Base-by-base conservation (phyloP, 345 rosid genomes). In the Anastatica hierochuntica region DNA sequence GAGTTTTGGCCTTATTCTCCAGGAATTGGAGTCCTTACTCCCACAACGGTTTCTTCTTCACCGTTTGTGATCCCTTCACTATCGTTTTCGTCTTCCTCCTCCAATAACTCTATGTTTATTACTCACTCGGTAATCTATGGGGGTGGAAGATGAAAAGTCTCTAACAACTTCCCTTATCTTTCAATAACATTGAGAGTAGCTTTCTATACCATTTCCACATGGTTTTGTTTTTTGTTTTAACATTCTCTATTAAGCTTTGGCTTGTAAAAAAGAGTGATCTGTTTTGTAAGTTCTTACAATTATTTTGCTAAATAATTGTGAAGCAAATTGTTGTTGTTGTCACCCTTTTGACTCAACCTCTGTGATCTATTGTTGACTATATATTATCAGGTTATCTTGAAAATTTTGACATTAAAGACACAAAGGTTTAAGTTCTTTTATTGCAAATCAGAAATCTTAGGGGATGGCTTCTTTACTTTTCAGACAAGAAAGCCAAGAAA, bases 391-490 rank as follows among this genome's bases (percentile, higher is more conserved):
- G 8, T 5, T 4, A 62, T 62, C 53, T 24, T 29, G 43, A 12
- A 35, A 12, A 52, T n/a, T 11, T 21, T 31, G 50, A n/a, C 50
- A 34, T 23, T 35, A 12, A 31, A 14, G 35, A n/a, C n/a, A n/a
- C n/a, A n/a, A n/a, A n/a, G n/a, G n/a, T n/a, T n/a, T n/a, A n/a
- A n/a, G n/a, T n/a, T n/a, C n/a, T n/a, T n/a, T n/a, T 26, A 2
- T 35, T 45, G 43, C 46, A 26, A 16, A 34, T 14, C 6, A 23
- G 2, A 36, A 7, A 11, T 35, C 45, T 13, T 36, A 20, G 43
- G 49, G 55, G 35, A 53, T 38, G 14, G 79, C 85, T n/a, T n/a
- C n/a, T 4, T 8, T 88, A 79, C 51, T 56, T 62, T 49, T 47
- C 35, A 2, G 62, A 63, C 11, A 17, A 21, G 24, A 21, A 21